Evolutionary conservation across 805 yeast genomes (phyloP).

Genomic region (Saturnispora silvae): DNA sequence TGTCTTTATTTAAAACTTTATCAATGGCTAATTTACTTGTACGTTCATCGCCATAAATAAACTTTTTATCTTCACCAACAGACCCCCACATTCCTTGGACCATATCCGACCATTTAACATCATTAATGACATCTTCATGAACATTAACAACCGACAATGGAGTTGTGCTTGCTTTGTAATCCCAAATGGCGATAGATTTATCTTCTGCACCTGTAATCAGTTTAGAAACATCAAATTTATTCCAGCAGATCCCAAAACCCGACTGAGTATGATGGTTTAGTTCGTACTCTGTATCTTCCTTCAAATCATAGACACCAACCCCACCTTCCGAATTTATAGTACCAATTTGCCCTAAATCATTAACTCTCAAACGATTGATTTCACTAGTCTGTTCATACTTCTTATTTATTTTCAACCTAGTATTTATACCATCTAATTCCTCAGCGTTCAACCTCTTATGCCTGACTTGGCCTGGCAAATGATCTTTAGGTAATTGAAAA

Average conservation of each 20-base stretch:
- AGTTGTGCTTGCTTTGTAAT: constrained; percentile 23
- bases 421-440: constrained; percentile 29
- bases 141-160: constrained; percentile 26
- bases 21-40: constrained; percentile 17
- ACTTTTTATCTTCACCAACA: constrained; percentile 59
- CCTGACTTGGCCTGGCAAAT: constrained; percentile 2
- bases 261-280: constrained; percentile 49
- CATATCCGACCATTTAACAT: constrained; percentile 59
- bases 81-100: constrained; percentile 49
- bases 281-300: constrained; percentile 13
- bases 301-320: constrained; percentile 40
- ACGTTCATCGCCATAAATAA: constrained; percentile 47
- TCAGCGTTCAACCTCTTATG: constrained; percentile 17
- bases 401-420: constrained; percentile 50
- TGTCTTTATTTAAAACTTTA: constrained; percentile 18
- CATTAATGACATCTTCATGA: constrained; percentile 60
- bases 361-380: constrained; percentile 60
- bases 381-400: constrained; percentile 56
- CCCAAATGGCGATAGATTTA: constrained; percentile 51
- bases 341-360: constrained; percentile 43
- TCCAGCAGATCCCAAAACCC: constrained; percentile 73
- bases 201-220: constrained; percentile 61
- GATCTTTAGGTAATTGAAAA: constrained; percentile 41
- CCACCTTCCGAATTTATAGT: constrained; percentile 62
- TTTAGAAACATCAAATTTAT: constrained; percentile 34